These are phyloP conservation scores for Plasmodium fragile DNA, from an alignment of 169 alveolate species.

Conservation along the genomic window DNA sequence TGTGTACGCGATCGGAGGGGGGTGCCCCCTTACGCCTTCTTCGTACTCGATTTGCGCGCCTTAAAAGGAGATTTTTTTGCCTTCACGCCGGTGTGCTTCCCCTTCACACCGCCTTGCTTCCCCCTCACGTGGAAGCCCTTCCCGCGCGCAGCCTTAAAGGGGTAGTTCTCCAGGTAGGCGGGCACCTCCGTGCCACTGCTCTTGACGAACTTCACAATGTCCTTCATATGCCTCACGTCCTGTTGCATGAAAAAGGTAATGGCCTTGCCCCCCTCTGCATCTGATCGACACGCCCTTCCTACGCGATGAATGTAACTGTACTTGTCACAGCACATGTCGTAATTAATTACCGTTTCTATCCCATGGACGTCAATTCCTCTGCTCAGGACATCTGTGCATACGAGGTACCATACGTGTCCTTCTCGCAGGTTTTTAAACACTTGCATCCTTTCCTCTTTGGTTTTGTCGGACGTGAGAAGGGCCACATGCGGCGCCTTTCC, in stretches of 20 bases:
- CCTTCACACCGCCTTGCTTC: not conserved
- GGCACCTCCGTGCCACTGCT: constrained; percentile 50
- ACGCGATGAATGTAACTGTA: constrained; percentile 97
- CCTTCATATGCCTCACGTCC: constrained; percentile 45
- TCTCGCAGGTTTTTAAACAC: constrained; percentile 12
- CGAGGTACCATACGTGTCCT: constrained; percentile 65
- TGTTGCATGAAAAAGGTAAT: constrained; percentile 42
- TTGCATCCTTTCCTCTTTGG: constrained; percentile 54
- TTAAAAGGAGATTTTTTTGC: not conserved
- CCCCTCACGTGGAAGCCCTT: not conserved
- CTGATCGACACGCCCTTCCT: constrained; percentile 99
- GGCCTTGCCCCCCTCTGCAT: constrained; percentile 89
- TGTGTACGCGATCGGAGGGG: not conserved
- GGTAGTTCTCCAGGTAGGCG: constrained; percentile 15
- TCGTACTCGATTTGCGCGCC: not conserved
- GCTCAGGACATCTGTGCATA: constrained; percentile 64
- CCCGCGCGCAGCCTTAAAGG: not conserved
- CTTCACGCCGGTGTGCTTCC: not conserved
- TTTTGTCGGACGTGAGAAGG: constrained; percentile 33
- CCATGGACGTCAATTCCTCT: constrained; percentile 98
- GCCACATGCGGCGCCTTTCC: not conserved
- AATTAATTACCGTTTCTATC: constrained; percentile 96
- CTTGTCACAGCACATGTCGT: constrained; percentile 96
- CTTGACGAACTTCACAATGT: constrained; percentile 47
- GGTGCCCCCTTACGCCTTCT: not conserved